These are phyloP conservation scores for Cordyceps farinosa DNA, from an alignment of 2,329 filamentous ascomycete species.

Conservation along the genomic window DNA sequence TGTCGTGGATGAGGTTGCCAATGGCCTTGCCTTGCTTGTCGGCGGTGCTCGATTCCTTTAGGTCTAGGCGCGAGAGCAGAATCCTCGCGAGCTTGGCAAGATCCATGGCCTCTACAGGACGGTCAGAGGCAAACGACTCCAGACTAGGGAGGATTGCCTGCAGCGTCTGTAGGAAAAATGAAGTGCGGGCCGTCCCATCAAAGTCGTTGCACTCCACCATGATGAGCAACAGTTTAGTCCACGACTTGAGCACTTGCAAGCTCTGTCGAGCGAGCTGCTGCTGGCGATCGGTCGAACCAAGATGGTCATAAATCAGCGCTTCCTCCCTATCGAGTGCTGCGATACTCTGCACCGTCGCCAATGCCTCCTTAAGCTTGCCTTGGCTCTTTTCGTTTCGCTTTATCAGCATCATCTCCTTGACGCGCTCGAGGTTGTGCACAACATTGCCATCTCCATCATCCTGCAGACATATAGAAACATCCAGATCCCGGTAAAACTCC, in stretches of 20 bases:
- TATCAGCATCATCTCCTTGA: slow-evolving; percentile 70
- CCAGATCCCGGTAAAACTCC: slow-evolving; percentile 60
- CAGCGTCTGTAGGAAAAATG: slow-evolving; percentile 80
- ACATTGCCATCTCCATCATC: slow-evolving; percentile 53
- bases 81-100: slow-evolving; percentile 73
- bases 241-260: slow-evolving; percentile 70
- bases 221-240: slow-evolving; percentile 80
- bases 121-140: slow-evolving; percentile 69
- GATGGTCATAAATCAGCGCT: slow-evolving; percentile 54
- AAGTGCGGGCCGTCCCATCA: slow-evolving; percentile 64
- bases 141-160: slow-evolving; percentile 86
- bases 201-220: slow-evolving; percentile 81
- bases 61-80: slow-evolving; percentile 68
- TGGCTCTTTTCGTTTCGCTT: slow-evolving; percentile 57
- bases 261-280: slow-evolving; percentile 55
- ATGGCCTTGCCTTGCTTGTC: slow-evolving; percentile 46
- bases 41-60: slow-evolving; percentile 37
- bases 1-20: slow-evolving; percentile 78
- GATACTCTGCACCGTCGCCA: slow-evolving; percentile 49
- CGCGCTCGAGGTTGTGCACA: slow-evolving; percentile 66
- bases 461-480: slow-evolving; percentile 62
- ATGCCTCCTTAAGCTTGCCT: slow-evolving; percentile 23
- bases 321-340: slow-evolving; percentile 56
- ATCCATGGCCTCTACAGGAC: slow-evolving; percentile 67
- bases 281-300: slow-evolving; percentile 61